Evolutionary conservation across 2,329 filamentous ascomycete species (phyloP).

Genomic region (Zymoseptoria pseudotritici): DNA sequence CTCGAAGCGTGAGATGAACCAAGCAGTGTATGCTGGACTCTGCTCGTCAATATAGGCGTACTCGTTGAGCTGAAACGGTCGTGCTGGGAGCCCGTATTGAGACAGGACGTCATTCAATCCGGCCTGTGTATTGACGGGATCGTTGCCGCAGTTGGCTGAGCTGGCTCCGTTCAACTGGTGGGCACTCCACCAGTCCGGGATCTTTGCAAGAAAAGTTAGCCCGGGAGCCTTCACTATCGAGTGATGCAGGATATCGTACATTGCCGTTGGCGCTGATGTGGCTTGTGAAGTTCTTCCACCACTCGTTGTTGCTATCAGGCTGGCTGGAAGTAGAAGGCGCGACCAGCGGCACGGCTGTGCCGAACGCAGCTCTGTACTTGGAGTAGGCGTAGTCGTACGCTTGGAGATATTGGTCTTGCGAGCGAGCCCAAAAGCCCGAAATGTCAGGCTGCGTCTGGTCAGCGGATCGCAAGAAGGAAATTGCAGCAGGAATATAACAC

Average conservation of each 20-base stretch:
- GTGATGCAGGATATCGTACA: not conserved
- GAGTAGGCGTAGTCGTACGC: not conserved
- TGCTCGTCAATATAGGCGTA: not conserved
- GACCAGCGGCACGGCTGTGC: not conserved
- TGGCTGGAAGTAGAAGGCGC: not conserved
- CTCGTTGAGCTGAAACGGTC: not conserved
- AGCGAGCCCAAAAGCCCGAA: not conserved
- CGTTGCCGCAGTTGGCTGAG: not conserved
- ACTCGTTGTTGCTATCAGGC: not conserved
- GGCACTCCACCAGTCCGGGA: not conserved
- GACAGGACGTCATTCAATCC: not conserved
- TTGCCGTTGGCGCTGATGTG: constrained; percentile 1
- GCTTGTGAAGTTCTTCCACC: constrained; percentile 1
- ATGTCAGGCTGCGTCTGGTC: not conserved
- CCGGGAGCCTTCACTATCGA: not conserved
- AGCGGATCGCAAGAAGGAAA: not conserved
- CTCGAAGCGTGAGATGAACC: not conserved
- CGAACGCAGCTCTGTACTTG: not conserved
- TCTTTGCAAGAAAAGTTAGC: not conserved
- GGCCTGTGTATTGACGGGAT: not conserved
- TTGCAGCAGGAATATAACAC: not conserved
- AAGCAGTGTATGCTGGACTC: not conserved
- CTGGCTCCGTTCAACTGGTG: not conserved
- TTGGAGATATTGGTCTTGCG: not conserved
- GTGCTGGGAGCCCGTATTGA: not conserved